Evolutionary conservation across 192 early-diverging fungal species (phyloP).

Genomic region (Entophlyctis luteolus): DNA sequence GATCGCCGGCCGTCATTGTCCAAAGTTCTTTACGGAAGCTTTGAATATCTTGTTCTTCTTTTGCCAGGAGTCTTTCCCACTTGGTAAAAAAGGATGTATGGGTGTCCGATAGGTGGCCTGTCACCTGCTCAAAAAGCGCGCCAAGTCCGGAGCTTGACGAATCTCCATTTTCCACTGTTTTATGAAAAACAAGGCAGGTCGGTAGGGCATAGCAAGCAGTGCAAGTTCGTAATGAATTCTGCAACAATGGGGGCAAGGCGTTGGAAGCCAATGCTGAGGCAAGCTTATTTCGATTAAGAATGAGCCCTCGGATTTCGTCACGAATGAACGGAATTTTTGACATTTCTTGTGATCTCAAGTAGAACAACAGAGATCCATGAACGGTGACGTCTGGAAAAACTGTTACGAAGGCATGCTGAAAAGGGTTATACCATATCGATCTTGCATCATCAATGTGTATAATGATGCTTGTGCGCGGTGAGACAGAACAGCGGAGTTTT

Average conservation of each 20-base stretch:
- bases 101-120: conserved; percentile 51
- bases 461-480: conserved; percentile 82
- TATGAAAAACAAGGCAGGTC: conserved; percentile 71
- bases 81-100: conserved; percentile 71
- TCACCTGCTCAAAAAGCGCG: conserved; percentile 58
- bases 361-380: conserved; percentile 67
- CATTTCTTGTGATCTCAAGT: conserved; percentile 67
- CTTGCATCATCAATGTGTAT: conserved; percentile 81
- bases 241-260: conserved; percentile 68
- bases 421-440: conserved; percentile 75
- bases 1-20: conserved; percentile 32
- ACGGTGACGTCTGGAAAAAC: conserved; percentile 59
- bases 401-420: too few relatives aligned
- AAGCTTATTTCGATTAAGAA: conserved; percentile 74
- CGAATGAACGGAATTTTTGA: conserved; percentile 54
- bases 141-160: conserved; percentile 51
- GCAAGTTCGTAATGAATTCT: conserved; percentile 61
- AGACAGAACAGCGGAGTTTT: conserved; percentile 46
- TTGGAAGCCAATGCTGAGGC: conserved; percentile 48
- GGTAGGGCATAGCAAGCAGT: conserved; percentile 60
- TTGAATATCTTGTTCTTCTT: conserved; percentile 66
- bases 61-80: conserved; percentile 71
- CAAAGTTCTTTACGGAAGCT: conserved; percentile 37
- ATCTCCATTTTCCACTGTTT: conserved; percentile 66
- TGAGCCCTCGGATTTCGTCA: conserved; percentile 67